These are phyloP conservation scores for Leccinum broughii DNA, from an alignment of 768 basidiomycete genomes.

Conservation along the genomic window DNA sequence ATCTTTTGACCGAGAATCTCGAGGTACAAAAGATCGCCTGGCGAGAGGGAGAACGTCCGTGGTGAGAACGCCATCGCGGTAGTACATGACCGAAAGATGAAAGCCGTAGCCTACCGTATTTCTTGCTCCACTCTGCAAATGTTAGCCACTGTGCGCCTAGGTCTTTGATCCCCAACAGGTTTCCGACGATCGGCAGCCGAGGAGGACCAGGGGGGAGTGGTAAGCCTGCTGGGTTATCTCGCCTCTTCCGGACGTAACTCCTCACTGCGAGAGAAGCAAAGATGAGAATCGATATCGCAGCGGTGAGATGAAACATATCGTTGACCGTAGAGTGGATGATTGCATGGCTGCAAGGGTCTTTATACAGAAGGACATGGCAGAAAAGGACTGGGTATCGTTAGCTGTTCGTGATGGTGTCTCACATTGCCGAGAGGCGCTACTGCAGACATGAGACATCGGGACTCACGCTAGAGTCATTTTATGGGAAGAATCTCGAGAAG, in stretches of 20 bases:
- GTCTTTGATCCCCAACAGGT: slow-evolving; percentile 42
- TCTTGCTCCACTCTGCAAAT: slow-evolving; percentile 42
- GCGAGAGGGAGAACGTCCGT: background rate
- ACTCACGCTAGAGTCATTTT: background rate
- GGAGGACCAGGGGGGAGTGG: slow-evolving; percentile 45
- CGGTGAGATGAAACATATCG: slow-evolving; percentile 8
- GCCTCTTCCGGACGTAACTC: slow-evolving; percentile 5
- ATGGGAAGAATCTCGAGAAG: background rate
- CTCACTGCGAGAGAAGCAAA: slow-evolving; percentile 3
- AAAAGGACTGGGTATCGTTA: background rate
- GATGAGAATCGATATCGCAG: slow-evolving; percentile 1
- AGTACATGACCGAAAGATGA: too few relatives aligned
- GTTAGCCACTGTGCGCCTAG: slow-evolving; percentile 41
- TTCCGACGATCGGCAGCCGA: slow-evolving; percentile 44
- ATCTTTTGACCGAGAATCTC: slow-evolving; percentile 28
- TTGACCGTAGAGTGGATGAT: background rate
- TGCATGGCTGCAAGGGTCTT: background rate
- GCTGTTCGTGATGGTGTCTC: slow-evolving; percentile 8
- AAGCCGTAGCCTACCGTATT: slow-evolving; percentile 35
- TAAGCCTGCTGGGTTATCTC: slow-evolving; percentile 20
- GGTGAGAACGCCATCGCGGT: background rate
- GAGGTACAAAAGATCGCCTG: slow-evolving; percentile 30
- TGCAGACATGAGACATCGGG: slow-evolving; percentile 10
- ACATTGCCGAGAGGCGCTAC: slow-evolving; percentile 2
- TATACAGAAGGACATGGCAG: slow-evolving; percentile 6